phyloP scores from a whole-genome alignment of 345 rosid genomes.

The Arabis alpina region DNA sequence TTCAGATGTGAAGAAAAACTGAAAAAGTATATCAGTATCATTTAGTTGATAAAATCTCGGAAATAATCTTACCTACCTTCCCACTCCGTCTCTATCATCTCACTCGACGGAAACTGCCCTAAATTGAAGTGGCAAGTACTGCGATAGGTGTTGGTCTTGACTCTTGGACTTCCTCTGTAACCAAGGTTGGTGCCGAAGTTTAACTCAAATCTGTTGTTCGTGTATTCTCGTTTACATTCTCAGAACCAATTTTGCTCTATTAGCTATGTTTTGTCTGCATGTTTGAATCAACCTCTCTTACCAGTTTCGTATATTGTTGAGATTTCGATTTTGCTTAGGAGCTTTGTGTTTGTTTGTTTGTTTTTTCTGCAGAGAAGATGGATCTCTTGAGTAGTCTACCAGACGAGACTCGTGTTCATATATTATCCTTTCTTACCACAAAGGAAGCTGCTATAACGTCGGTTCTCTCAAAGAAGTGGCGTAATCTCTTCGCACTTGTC shows the following conservation, averaged over 20 bases:
- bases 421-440: conserved; percentile 29
- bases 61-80: too few species aligned
- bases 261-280: not conserved
- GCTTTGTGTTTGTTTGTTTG: not conserved
- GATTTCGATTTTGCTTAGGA: not conserved
- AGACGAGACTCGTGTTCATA: conserved; percentile 10
- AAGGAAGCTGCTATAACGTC: conserved; percentile 28
- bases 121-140: not conserved
- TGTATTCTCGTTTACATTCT: too few species aligned
- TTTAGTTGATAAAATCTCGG: too few species aligned
- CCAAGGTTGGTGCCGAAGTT: too few species aligned
- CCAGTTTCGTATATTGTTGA: not conserved
- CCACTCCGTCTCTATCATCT: too few species aligned
- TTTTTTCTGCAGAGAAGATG: conserved; percentile 8
- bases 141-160: not conserved
- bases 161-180: too few species aligned
- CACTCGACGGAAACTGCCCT: not conserved
- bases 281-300: too few species aligned
- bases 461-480: conserved; percentile 28
- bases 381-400: conserved; percentile 30
- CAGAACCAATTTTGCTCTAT: not conserved
- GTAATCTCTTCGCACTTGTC: conserved; percentile 9
- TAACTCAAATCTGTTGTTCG: too few species aligned
- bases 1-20: not conserved
- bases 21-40: too few species aligned